Evolutionary conservation across 768 basidiomycete species (phyloP).

Genomic region (Calocera cornea): DNA sequence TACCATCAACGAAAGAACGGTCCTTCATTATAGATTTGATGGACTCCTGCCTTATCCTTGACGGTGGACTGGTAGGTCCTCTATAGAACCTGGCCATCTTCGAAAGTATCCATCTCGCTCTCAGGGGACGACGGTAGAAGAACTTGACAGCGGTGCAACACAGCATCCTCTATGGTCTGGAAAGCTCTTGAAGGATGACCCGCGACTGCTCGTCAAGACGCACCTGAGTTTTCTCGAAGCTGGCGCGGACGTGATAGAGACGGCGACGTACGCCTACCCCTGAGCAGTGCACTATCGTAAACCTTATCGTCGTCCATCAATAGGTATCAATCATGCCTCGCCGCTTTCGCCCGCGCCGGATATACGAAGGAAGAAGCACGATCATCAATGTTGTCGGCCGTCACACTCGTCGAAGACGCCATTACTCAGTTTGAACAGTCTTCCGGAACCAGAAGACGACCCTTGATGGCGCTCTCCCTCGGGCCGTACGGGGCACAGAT

Average conservation of each 20-base stretch:
- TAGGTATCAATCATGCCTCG: conserved; percentile 55
- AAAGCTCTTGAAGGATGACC: conserved; percentile 40
- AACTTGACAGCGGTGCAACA: conserved; percentile 34
- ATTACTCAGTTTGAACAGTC: conserved; percentile 14
- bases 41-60: conserved; percentile 19
- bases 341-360: conserved; percentile 41
- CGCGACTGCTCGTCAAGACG: conserved; percentile 39
- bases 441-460: not conserved
- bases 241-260: conserved; percentile 52
- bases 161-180: conserved; percentile 60
- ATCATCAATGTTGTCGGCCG: conserved; percentile 39
- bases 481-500: conserved; percentile 64
- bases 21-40: not conserved
- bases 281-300: not conserved
- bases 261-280: conserved; percentile 42
- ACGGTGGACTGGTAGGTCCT: conserved; percentile 36
- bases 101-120: conserved; percentile 7
- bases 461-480: conserved; percentile 49
- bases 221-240: conserved; percentile 52
- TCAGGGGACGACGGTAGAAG: conserved; percentile 53
- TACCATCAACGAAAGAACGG: not conserved
- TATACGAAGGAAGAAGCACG: conserved; percentile 31
- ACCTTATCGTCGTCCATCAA: not conserved
- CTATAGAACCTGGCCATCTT: not conserved
- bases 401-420: conserved; percentile 40